Evolutionary conservation across 495 filamentous ascomycete species (phyloP).

Genomic region (Neurospora cerealis): DNA sequence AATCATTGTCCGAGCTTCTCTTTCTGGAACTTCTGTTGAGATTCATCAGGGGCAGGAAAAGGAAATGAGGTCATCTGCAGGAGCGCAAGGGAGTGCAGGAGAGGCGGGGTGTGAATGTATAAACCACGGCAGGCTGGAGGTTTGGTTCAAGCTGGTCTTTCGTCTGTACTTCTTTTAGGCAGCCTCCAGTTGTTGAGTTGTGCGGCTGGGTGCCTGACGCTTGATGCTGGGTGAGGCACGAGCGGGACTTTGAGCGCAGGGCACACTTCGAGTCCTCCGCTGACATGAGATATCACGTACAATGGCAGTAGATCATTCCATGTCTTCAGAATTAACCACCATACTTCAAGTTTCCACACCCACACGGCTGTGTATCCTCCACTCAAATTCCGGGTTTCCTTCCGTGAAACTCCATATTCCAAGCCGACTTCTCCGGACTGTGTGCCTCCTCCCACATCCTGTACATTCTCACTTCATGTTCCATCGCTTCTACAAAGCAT

Average conservation of each 20-base stretch:
- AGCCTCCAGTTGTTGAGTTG: neutral
- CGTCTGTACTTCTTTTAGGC: neutral
- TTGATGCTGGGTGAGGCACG: neutral
- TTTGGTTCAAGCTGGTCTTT: neutral
- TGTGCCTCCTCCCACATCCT: neutral
- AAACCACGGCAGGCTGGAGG: neutral
- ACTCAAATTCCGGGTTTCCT: neutral
- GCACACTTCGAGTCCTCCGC: neutral
- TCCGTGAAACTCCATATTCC: neutral
- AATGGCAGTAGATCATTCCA: neutral
- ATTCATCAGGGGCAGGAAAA: neutral
- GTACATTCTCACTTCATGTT: neutral
- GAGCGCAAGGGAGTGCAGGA: neutral
- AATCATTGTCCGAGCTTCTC: neutral
- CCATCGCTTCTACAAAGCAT: neutral
- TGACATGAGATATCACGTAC: neutral
- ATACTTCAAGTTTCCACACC: neutral
- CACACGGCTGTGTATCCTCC: neutral
- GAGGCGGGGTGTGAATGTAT: neutral
- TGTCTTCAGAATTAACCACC: neutral
- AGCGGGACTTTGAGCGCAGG: neutral
- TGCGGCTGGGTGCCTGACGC: neutral
- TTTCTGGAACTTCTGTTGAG: neutral
- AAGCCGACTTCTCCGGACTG: neutral
- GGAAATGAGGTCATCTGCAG: neutral